Conservation (phyloP, 305 asterid species). For the Withania somnifera region DNA sequence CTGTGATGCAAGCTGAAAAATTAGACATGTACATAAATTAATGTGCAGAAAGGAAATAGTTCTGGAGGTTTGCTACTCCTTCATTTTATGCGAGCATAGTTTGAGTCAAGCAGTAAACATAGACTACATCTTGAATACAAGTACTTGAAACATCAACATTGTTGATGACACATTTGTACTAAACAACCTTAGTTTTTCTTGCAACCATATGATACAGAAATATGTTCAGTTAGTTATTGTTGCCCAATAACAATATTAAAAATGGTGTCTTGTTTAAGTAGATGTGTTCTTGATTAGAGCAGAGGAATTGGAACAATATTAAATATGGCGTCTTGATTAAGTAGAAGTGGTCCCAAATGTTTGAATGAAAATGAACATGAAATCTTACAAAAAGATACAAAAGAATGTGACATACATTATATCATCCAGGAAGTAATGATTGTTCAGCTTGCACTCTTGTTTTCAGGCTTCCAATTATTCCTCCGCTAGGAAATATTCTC, state of each 20-base stretch:
- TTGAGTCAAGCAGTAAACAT: neutral
- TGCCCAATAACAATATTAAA: neutral
- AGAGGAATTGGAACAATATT: neutral
- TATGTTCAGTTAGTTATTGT: neutral
- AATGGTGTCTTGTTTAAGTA: too few species aligned
- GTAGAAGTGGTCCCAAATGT: conserved; percentile 14
- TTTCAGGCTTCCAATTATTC: neutral
- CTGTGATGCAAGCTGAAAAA: conserved; percentile 40
- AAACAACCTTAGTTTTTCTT: neutral
- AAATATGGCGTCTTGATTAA: neutral
- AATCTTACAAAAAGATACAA: neutral
- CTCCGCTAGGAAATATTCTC: neutral
- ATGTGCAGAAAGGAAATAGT: neutral
- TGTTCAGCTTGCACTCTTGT: conserved; percentile 10
- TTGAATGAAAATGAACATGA: neutral
- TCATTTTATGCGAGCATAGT: neutral
- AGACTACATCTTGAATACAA: neutral
- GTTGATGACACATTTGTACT: neutral
- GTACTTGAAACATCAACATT: neutral
- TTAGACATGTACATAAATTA: neutral
- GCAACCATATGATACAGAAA: neutral
- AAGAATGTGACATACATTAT: conserved; percentile 3
- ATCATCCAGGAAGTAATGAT: conserved; percentile 12
- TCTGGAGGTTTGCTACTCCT: neutral
- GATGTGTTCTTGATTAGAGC: neutral